Evolutionary conservation across 2,329 filamentous ascomycete genomes (phyloP).

Genomic region (Chaetomium globosum): DNA sequence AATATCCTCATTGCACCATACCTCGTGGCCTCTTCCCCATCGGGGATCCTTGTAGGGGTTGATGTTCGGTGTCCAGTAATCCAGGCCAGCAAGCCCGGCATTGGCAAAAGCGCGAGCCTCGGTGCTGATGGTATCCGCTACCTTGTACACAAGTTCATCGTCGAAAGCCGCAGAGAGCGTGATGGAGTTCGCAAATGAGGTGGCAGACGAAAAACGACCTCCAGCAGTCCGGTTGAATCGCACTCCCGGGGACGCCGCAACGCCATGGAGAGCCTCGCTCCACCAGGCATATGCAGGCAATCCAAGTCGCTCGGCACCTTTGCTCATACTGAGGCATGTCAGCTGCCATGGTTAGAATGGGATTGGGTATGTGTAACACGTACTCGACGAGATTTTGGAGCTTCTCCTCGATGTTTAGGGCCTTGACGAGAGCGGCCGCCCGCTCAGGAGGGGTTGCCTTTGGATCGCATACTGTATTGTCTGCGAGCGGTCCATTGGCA

Average conservation of each 20-base stretch:
- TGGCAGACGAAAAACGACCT: conserved; percentile 60
- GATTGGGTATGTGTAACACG: neutral
- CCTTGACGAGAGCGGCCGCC: conserved; percentile 34
- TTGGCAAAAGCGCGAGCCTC: conserved; percentile 69
- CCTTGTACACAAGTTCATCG: conserved; percentile 59
- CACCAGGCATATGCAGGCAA: conserved; percentile 61
- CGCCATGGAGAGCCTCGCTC: conserved; percentile 61
- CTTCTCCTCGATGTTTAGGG: conserved; percentile 35
- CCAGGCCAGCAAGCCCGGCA: conserved; percentile 55
- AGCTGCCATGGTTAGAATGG: neutral
- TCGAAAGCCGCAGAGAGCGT: conserved; percentile 65
- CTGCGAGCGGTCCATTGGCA: conserved; percentile 29
- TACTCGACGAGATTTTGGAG: conserved; percentile 36
- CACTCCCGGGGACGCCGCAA: conserved; percentile 56
- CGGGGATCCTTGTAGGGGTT: conserved; percentile 66
- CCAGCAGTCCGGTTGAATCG: conserved; percentile 53
- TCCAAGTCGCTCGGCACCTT: conserved; percentile 57
- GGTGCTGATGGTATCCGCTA: conserved; percentile 59
- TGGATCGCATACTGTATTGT: conserved; percentile 32
- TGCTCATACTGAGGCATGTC: conserved; percentile 33
- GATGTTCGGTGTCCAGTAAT: conserved; percentile 69
- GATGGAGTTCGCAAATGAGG: conserved; percentile 67
- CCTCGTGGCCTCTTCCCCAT: conserved; percentile 63
- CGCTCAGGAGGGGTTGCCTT: conserved; percentile 30
- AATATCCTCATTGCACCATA: conserved; percentile 29